Percentiles rank a stretch among this genome's conserved stretches.
phyloP scores from a whole-genome alignment of 78 protist genomes.

The Polysphondylium violaceum region DNA sequence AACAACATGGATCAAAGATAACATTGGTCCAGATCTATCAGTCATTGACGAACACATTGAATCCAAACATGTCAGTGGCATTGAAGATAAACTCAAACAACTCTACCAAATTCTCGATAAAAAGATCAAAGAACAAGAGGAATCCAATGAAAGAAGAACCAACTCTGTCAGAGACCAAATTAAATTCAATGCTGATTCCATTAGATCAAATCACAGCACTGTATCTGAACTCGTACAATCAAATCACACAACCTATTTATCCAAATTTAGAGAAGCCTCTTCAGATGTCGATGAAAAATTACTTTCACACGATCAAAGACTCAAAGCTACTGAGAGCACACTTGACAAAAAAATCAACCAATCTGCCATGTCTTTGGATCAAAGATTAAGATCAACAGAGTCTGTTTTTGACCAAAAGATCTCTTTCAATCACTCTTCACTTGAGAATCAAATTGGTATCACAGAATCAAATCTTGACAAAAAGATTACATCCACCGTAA shows the following conservation, averaged over 20 bases:
- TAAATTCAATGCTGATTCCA: background rate
- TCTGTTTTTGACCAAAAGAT: constrained; percentile 17
- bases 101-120: constrained; percentile 55
- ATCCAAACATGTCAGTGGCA: constrained; percentile 12
- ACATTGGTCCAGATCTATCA: constrained; percentile 71
- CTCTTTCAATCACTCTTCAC: background rate
- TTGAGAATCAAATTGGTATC: constrained; percentile 20
- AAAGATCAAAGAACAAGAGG: constrained; percentile 18
- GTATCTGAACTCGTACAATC: constrained; percentile 36
- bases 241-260: constrained; percentile 15
- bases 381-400: constrained; percentile 7
- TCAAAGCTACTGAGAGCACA: constrained; percentile 20
- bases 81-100: constrained; percentile 58
- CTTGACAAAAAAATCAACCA: constrained; percentile 35
- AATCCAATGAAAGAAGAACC: background rate
- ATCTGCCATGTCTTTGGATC: background rate
- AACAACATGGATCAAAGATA: constrained; percentile 64
- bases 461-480: constrained; percentile 35
- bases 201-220: background rate
- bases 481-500: background rate
- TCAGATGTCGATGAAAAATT: constrained; percentile 24
- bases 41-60: constrained; percentile 57
- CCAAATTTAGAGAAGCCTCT: constrained; percentile 9
- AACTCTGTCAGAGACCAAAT: background rate
- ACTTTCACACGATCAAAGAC: background rate